Percentiles rank a stretch among this genome's conserved stretches.
These are phyloP conservation scores for Symbiodinium pilosum DNA, from an alignment of 73 alveolate species.

Conservation along the genomic window DNA sequence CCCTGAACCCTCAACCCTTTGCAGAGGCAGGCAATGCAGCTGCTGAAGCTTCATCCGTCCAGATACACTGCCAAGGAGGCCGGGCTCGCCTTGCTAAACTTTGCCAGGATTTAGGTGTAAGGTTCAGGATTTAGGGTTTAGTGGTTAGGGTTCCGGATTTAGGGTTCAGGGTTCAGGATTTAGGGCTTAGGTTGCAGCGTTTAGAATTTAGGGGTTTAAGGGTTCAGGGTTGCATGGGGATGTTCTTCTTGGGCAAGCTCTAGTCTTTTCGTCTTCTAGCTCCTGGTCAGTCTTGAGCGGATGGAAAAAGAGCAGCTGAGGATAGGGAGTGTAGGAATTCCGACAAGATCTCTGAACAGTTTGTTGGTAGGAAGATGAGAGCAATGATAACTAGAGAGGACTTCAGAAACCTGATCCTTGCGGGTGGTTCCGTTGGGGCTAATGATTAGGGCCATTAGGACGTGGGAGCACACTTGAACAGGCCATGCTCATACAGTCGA, in stretches of 20 bases:
- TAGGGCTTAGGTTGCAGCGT: not conserved
- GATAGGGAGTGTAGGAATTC: too few relatives aligned
- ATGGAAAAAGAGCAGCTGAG: too few relatives aligned
- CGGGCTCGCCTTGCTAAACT: too few relatives aligned
- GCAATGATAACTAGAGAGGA: not conserved
- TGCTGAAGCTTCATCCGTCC: not conserved
- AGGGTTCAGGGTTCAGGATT: not conserved
- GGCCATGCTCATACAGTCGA: not conserved
- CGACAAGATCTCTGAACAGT: not conserved
- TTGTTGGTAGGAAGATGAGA: not conserved
- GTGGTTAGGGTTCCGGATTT: not conserved
- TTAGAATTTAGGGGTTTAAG: too few relatives aligned
- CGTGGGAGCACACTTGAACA: too few relatives aligned
- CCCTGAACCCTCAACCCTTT: not conserved
- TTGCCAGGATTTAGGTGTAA: not conserved
- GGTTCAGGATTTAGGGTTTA: not conserved
- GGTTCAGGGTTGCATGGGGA: not conserved
- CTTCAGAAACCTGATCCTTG: not conserved
- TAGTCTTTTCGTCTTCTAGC: too few relatives aligned
- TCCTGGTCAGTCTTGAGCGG: too few relatives aligned
- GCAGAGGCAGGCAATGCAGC: not conserved
- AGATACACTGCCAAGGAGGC: not conserved
- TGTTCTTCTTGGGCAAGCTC: not conserved
- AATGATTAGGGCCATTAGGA: too few relatives aligned
- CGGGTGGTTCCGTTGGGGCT: not conserved